Conservation (phyloP, 2,329 filamentous ascomycete species). For the Curvularia verruculosa region DNA sequence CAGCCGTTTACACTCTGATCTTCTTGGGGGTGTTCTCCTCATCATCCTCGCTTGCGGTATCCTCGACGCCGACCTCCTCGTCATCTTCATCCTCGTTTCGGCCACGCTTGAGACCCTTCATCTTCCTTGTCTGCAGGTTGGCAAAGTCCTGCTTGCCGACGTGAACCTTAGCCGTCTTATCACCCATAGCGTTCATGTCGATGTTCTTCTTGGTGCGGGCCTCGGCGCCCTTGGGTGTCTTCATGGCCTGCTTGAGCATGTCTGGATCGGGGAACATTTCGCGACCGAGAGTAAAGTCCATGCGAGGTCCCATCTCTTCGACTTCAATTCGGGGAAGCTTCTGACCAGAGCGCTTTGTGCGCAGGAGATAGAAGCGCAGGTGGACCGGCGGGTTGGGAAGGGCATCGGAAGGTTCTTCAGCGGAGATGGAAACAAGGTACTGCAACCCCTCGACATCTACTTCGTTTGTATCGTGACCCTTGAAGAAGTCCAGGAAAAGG, state of each 20-base stretch:
- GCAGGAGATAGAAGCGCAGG: constrained; percentile 82
- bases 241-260: constrained; percentile 88
- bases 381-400: constrained; percentile 58
- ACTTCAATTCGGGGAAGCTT: constrained; percentile 89
- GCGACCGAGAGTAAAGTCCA: constrained; percentile 88
- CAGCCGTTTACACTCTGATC: constrained; percentile 24
- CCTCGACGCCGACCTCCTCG: constrained; percentile 43
- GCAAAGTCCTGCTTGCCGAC: constrained; percentile 86
- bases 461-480: constrained; percentile 76
- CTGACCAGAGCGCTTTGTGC: constrained; percentile 84
- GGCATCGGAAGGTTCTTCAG: constrained; percentile 62
- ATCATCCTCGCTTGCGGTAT: constrained; percentile 25
- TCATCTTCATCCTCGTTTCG: constrained; percentile 50
- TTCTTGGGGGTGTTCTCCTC: constrained; percentile 38
- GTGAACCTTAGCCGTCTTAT: constrained; percentile 95
- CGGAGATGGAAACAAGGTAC: constrained; percentile 83
- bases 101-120: constrained; percentile 95
- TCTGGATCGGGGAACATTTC: constrained; percentile 77
- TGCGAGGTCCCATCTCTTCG: constrained; percentile 92
- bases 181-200: constrained; percentile 85
- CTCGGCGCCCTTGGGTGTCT: constrained; percentile 76
- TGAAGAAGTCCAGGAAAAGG: constrained; percentile 89
- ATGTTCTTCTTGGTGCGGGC: constrained; percentile 96
- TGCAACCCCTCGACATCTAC: constrained; percentile 95
- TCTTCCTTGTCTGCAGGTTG: constrained; percentile 93